A percentile compares a stretch with the other conserved stretches of the same genome.
Evolutionary conservation across 129 eudicot species (phyloP).

Genomic region (Helianthus annuus): HanXRQr2.0-SUNRISE NC_035446.2:109016499-109016998

Average conservation of each 20-base stretch:
- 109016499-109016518: slow-evolving; percentile 94
- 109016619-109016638: neutral
- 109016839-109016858: no score
- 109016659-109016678: neutral
- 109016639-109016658: neutral
- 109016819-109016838: slow-evolving; percentile 51
- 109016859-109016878: no score
- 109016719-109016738: neutral
- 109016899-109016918: no score
- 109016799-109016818: neutral
- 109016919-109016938: no score
- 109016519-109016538: slow-evolving; percentile 68
- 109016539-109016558: slow-evolving; percentile 10
- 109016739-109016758: neutral
- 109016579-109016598: no score
- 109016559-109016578: slow-evolving; percentile 10
- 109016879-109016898: no score
- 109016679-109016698: neutral
- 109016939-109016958: no score
- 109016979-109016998: no score
- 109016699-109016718: neutral
- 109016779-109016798: neutral
- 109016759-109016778: neutral
- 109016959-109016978: no score
- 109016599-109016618: no score